Percentiles rank a stretch among this genome's conserved stretches.
phyloP scores from a whole-genome alignment of 1,284 basidiomycete genomes.

The Trametes polyzona region DNA sequence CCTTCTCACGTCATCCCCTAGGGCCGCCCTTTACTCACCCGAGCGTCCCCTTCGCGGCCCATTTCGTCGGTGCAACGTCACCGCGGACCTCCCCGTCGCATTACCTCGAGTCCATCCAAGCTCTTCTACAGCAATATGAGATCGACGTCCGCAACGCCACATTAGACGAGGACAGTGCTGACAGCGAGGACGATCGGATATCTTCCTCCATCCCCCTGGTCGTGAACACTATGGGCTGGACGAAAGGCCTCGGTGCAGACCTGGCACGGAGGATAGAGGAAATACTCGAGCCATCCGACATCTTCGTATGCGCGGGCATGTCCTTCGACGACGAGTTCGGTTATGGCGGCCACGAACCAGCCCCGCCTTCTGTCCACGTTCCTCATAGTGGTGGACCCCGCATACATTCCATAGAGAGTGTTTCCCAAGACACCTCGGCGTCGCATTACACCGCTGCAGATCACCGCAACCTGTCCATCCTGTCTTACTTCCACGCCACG shows the following conservation, averaged over 20 bases:
- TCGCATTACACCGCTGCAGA: conserved; percentile 73
- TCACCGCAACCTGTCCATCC: conserved; percentile 68
- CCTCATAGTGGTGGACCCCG: not conserved
- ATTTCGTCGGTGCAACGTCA: conserved; percentile 83
- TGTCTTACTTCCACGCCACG: conserved; percentile 85
- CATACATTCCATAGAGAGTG: conserved; percentile 38
- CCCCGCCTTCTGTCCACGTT: not conserved
- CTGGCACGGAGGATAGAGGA: conserved; percentile 74
- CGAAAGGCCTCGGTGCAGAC: conserved; percentile 91
- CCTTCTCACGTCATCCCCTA: conserved; percentile 34
- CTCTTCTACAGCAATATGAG: conserved; percentile 73
- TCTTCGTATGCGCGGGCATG: conserved; percentile 58
- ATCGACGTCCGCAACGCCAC: conserved; percentile 67
- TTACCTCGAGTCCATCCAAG: conserved; percentile 74
- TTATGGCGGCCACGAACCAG: not conserved
- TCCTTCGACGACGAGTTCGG: conserved; percentile 20
- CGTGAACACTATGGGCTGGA: conserved; percentile 97
- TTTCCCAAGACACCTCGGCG: conserved; percentile 37
- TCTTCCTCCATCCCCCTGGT: conserved; percentile 77
- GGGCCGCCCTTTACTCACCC: conserved; percentile 89
- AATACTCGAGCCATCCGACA: conserved; percentile 63
- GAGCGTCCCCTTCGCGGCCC: conserved; percentile 70
- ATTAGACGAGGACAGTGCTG: conserved; percentile 30
- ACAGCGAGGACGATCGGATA: conserved; percentile 44
- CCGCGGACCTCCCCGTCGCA: conserved; percentile 81